Conservation (phyloP, 1,139 yeast genomes). For the Suhomyces taliae region DNA sequence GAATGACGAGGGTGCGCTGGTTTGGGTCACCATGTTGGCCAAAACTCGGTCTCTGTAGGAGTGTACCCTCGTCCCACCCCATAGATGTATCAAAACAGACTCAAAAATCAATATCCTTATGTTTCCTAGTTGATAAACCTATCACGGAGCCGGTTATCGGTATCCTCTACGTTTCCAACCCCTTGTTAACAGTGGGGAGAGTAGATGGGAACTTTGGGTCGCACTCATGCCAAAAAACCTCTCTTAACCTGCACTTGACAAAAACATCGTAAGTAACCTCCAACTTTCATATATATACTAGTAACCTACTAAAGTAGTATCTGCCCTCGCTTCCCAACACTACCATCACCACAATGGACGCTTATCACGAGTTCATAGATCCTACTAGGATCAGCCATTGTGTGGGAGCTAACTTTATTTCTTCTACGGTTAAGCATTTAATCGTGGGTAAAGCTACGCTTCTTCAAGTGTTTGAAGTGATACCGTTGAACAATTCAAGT, state of each 20-base stretch:
- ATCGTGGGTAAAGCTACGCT: constrained; percentile 71
- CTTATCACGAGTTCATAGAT: constrained; percentile 74
- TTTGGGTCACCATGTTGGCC: not conserved
- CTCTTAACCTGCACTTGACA: constrained; percentile 12
- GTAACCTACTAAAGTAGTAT: not conserved
- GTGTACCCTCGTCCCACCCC: constrained; percentile 2
- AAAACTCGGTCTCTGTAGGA: not conserved
- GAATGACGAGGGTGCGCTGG: constrained; percentile 10
- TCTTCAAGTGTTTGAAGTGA: constrained; percentile 63
- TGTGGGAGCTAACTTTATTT: constrained; percentile 61
- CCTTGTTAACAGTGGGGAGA: not conserved
- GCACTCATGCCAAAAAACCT: constrained; percentile 7
- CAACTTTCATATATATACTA: not conserved
- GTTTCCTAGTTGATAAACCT: not conserved
- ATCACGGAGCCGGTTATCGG: not conserved
- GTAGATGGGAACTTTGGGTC: not conserved
- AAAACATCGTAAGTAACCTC: too few species aligned
- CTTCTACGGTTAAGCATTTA: constrained; percentile 51
- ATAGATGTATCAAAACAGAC: not conserved
- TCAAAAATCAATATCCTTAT: not conserved
- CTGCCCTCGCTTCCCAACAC: constrained; percentile 3
- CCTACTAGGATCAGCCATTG: constrained; percentile 75
- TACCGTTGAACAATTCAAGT: constrained; percentile 23
- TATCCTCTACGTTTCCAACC: not conserved
- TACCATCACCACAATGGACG: constrained; percentile 56